Evolutionary conservation across 305 asterid genomes (phyloP).

Genomic region (Solanum aculeatissimum): DNA sequence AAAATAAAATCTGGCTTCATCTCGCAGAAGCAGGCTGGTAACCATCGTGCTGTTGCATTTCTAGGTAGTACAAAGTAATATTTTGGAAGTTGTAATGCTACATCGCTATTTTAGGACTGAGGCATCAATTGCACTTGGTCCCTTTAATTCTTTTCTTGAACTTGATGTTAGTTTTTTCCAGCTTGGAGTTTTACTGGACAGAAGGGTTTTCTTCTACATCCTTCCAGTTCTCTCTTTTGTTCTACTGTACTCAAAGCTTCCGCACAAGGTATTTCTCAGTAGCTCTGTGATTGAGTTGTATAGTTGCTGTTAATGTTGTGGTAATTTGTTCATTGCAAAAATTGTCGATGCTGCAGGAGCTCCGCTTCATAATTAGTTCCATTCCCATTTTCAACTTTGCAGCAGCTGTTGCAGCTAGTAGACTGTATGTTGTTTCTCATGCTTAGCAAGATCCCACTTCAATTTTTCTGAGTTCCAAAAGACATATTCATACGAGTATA

Average conservation of each 20-base stretch:
- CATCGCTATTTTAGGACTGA: not conserved
- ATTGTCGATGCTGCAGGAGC: constrained; percentile 60
- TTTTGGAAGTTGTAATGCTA: not conserved
- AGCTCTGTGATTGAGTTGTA: constrained; percentile 3
- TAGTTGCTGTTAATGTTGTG: constrained; percentile 1
- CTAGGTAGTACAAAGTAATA: not conserved
- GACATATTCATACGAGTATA: not conserved
- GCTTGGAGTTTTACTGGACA: constrained; percentile 83
- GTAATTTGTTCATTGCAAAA: not conserved
- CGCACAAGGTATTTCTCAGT: constrained; percentile 71
- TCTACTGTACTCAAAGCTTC: constrained; percentile 83
- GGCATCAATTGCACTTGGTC: not conserved
- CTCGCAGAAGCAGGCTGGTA: not conserved
- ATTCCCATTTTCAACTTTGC: constrained; percentile 86
- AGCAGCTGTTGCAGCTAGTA: constrained; percentile 86
- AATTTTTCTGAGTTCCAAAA: not conserved
- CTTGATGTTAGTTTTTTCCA: constrained; percentile 37
- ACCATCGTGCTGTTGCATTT: not conserved
- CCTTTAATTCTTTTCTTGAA: not conserved
- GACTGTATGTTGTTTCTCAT: constrained; percentile 50
- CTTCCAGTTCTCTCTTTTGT: constrained; percentile 77
- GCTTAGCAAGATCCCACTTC: not conserved
- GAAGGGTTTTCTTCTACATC: constrained; percentile 48
- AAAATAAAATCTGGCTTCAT: not conserved
- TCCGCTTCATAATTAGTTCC: constrained; percentile 87